These are phyloP conservation scores for Lenzites betulinus DNA, from an alignment of 768 basidiomycete species.

Conservation along the genomic window DNA sequence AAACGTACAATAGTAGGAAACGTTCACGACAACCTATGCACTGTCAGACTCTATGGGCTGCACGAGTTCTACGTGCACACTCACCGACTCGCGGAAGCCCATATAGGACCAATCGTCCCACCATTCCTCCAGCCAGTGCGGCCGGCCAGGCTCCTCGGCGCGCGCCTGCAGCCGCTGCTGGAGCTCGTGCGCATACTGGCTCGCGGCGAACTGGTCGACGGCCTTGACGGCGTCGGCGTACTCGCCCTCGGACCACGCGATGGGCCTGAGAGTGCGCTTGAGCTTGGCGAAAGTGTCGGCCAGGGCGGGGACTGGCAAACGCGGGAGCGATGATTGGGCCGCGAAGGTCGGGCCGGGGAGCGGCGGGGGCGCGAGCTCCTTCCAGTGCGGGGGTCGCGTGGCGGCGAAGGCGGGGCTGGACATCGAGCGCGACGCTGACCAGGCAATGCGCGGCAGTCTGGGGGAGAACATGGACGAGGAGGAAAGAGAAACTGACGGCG, in stretches of 20 bases:
- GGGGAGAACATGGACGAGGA: constrained; percentile 10
- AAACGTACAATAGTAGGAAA: constrained; percentile 86
- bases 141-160: constrained; percentile 46
- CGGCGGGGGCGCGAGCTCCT: constrained; percentile 63
- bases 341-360: constrained; percentile 60
- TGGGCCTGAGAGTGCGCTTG: constrained; percentile 69
- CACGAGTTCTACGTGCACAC: constrained; percentile 27
- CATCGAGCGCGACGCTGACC: constrained; percentile 18
- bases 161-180: constrained; percentile 64
- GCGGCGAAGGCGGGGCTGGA: constrained; percentile 26
- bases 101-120: constrained; percentile 90
- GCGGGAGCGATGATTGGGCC: constrained; percentile 61
- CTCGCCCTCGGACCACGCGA: constrained; percentile 66
- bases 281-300: constrained; percentile 64
- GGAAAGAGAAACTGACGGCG: neutral
- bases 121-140: constrained; percentile 92
- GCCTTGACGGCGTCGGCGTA: constrained; percentile 54
- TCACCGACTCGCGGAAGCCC: constrained; percentile 81
- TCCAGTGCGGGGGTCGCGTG: constrained; percentile 64
- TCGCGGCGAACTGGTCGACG: constrained; percentile 64
- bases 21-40: constrained; percentile 76
- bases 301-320: constrained; percentile 77
- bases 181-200: constrained; percentile 47
- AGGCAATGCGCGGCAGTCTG: constrained; percentile 16
- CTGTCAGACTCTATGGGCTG: neutral